These are phyloP conservation scores for Wakefieldia striispora DNA, from an alignment of 768 basidiomycete genomes.

Conservation along the genomic window DNA sequence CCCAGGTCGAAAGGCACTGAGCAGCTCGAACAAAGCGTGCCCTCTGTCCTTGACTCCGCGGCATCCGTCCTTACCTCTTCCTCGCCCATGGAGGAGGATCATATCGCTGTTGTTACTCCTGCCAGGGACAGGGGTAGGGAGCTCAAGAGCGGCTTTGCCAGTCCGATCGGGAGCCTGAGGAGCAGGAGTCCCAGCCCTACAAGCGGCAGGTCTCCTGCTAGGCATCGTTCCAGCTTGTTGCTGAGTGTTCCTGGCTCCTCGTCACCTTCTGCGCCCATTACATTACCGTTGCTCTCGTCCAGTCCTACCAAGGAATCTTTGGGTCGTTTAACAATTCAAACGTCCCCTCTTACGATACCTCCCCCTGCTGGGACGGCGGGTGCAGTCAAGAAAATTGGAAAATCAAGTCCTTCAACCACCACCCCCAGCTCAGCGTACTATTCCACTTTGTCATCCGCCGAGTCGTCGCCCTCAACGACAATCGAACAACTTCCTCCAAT, in stretches of 20 bases:
- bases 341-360: conserved; percentile 13
- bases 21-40: conserved; percentile 74
- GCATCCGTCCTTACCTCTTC: conserved; percentile 62
- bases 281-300: conserved; percentile 25
- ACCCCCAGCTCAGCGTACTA: conserved; percentile 53
- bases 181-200: conserved; percentile 67
- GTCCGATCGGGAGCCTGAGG: conserved; percentile 62
- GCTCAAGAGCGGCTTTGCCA: conserved; percentile 55
- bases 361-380: conserved; percentile 1
- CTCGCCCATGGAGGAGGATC: conserved; percentile 47
- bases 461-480: conserved; percentile 40
- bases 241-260: conserved; percentile 46
- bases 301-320: conserved; percentile 26
- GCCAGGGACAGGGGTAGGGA: conserved; percentile 34
- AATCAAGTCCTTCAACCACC: conserved; percentile 30
- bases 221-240: conserved; percentile 43
- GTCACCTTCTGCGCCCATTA: conserved; percentile 16
- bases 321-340: conserved; percentile 25
- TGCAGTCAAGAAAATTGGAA: conserved; percentile 8
- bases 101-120: conserved; percentile 65
- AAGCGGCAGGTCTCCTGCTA: conserved; percentile 34
- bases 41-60: conserved; percentile 82
- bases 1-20: conserved; percentile 72
- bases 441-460: conserved; percentile 38
- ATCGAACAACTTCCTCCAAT: conserved; percentile 29